phyloP scores from a whole-genome alignment of 2,329 filamentous ascomycete species.

The Cercospora zeae-maydis region DNA sequence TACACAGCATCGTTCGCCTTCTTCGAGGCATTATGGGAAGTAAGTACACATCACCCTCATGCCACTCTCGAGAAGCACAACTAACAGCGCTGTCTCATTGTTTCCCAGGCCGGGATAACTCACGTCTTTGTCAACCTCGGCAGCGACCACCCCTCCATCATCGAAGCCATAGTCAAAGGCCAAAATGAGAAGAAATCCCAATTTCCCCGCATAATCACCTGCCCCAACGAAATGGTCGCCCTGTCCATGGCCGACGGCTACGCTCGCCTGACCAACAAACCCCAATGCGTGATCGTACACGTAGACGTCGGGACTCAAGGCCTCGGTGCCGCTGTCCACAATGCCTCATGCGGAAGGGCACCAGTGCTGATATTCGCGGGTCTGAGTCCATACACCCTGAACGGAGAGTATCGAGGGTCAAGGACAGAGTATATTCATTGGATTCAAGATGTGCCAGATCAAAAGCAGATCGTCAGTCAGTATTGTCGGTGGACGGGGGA shows the following conservation, averaged over 20 bases:
- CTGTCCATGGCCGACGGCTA: constrained; percentile 76
- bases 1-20: constrained; percentile 79
- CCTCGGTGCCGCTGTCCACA: constrained; percentile 22
- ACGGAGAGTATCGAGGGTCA: constrained; percentile 73
- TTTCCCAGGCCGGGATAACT: constrained; percentile 50
- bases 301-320: constrained; percentile 81
- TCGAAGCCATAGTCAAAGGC: constrained; percentile 76
- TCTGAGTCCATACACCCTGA: constrained; percentile 70
- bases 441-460: constrained; percentile 80
- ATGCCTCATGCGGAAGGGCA: constrained; percentile 56
- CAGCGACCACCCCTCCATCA: constrained; percentile 71
- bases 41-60: constrained; percentile 28
- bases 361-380: constrained; percentile 77
- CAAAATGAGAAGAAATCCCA: constrained; percentile 61
- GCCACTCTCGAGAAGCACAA: neutral
- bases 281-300: constrained; percentile 74
- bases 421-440: constrained; percentile 82
- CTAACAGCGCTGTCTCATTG: neutral
- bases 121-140: constrained; percentile 65
- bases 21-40: constrained; percentile 76
- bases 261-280: constrained; percentile 66
- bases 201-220: constrained; percentile 73
- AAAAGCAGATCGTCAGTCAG: constrained; percentile 74
- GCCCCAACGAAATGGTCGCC: constrained; percentile 82
- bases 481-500: constrained; percentile 82